Evolutionary conservation across 352 stramenopile genomes (phyloP), one percentile per base, ranked within the genome.

Genomic region (Pythium grandisporangium): DNA sequence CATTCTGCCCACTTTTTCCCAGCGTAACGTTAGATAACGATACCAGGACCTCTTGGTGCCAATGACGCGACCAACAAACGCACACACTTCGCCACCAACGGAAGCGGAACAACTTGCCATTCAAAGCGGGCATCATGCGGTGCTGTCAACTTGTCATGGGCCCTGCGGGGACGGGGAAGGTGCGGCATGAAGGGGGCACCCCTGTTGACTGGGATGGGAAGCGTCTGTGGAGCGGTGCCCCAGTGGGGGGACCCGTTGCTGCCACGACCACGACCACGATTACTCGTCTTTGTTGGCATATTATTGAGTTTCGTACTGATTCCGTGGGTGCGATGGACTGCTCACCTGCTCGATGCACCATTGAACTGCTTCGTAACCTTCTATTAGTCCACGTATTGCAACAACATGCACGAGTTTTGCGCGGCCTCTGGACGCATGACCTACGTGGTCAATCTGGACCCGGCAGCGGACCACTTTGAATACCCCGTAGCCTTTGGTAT

Each of bases 361-460:
- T n/a, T n/a, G 23, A 8, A 20, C 23, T 0, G 8, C 14, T 11
- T 35, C 49, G 37, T 60, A 11, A 6, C 7, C n/a, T 23, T 22
- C 22, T n/a, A n/a, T 11, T 27, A 95, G 84, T 95, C 82, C 12
- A 95, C 87, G 27, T 96, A 96, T 58, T 96, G 87, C 71, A 93
- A 88, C 51, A 90, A 91, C 48, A 95, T 96, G 68, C 84, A 96
- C 57, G 82, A 96, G 62, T 92, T 95, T 45, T 94, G 78, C 43
- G 76, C 74, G 13, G 80, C 80, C 8, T 88, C 65, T 24, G 70
- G 81, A 1, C 76, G 83, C 39, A 84, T 85, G 81, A 95, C 77
- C 52, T 96, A 93, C 48, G 89, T 98, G 17, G 87, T 99, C 32
- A 99, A 99, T 70, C 58, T 99, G 49, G 96, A 99, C 70, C 95